Evolutionary conservation across 2,329 filamentous ascomycete genomes (phyloP).

Genomic region (Monilinia laxa): DNA sequence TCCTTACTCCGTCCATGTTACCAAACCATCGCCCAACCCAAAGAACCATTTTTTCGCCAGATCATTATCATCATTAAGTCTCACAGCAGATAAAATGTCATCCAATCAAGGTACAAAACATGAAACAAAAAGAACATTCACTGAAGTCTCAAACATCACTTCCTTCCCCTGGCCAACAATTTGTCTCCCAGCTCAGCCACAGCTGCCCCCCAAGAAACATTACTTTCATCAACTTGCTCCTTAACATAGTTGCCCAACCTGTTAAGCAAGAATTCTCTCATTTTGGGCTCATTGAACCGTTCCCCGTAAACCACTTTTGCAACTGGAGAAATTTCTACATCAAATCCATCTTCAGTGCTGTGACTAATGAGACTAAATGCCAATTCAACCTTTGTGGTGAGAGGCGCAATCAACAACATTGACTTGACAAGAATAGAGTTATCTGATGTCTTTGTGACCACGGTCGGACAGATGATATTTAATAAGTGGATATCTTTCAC

Average conservation of each 20-base stretch:
- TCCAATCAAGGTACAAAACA: neutral
- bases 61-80: neutral
- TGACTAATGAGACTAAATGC: conserved; percentile 54
- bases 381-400: conserved; percentile 69
- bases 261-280: conserved; percentile 66
- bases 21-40: neutral
- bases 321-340: conserved; percentile 53
- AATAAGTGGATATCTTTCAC: conserved; percentile 61
- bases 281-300: conserved; percentile 71
- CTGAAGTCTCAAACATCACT: conserved; percentile 39
- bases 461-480: conserved; percentile 63
- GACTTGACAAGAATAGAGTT: conserved; percentile 61
- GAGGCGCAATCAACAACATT: conserved; percentile 60
- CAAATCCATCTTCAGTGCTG: conserved; percentile 50
- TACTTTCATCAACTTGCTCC: conserved; percentile 41
- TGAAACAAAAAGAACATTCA: neutral
- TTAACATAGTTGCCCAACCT: conserved; percentile 46
- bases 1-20: neutral
- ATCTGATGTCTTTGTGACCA: conserved; percentile 62
- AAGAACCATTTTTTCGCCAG: neutral
- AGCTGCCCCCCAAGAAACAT: conserved; percentile 53
- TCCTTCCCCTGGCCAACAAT: conserved; percentile 56
- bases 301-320: conserved; percentile 75
- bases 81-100: neutral
- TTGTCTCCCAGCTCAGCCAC: conserved; percentile 56